A percentile compares a stretch with the other conserved stretches of the same genome.
Conservation (phyloP, 768 basidiomycete species). For the Phylloporus sp. region DNA sequence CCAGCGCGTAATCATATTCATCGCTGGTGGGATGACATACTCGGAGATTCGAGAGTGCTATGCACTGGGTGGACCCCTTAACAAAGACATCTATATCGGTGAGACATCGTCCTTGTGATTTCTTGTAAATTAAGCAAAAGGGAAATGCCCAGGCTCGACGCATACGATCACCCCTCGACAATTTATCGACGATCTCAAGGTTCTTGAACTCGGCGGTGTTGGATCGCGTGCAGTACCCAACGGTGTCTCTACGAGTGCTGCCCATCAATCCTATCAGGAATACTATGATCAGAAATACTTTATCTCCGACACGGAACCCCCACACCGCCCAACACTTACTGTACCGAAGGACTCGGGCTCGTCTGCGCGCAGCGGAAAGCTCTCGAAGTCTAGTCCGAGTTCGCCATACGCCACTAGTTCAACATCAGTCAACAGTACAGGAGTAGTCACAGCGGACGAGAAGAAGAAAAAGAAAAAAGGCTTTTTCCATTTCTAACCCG, state of each 20-base stretch:
- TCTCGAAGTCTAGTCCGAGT: slow-evolving; percentile 38
- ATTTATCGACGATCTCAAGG: slow-evolving; percentile 84
- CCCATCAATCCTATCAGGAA: slow-evolving; percentile 59
- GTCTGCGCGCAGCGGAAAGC: slow-evolving; percentile 17
- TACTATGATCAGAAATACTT: slow-evolving; percentile 80
- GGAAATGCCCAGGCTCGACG: slow-evolving; percentile 67
- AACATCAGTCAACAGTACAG: slow-evolving; percentile 40
- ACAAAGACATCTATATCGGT: slow-evolving; percentile 94
- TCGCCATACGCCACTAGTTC: slow-evolving; percentile 52
- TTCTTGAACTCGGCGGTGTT: slow-evolving; percentile 81
- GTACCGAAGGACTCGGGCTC: slow-evolving; percentile 26
- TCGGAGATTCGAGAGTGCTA: slow-evolving; percentile 93
- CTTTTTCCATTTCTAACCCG: slow-evolving; percentile 57
- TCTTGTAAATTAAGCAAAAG: neutral
- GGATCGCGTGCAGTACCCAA: slow-evolving; percentile 73
- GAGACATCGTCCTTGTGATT: slow-evolving; percentile 36
- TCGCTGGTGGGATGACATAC: slow-evolving; percentile 94
- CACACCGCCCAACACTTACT: slow-evolving; percentile 22
- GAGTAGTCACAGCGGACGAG: slow-evolving; percentile 37
- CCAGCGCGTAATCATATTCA: slow-evolving; percentile 82
- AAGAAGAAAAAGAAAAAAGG: slow-evolving; percentile 78
- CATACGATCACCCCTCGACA: slow-evolving; percentile 78
- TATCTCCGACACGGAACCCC: slow-evolving; percentile 34
- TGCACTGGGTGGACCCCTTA: slow-evolving; percentile 63
- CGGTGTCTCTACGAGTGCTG: slow-evolving; percentile 51